These are phyloP conservation scores for Candida boleticola DNA, from an alignment of 805 yeast genomes.

Conservation along the genomic window DNA sequence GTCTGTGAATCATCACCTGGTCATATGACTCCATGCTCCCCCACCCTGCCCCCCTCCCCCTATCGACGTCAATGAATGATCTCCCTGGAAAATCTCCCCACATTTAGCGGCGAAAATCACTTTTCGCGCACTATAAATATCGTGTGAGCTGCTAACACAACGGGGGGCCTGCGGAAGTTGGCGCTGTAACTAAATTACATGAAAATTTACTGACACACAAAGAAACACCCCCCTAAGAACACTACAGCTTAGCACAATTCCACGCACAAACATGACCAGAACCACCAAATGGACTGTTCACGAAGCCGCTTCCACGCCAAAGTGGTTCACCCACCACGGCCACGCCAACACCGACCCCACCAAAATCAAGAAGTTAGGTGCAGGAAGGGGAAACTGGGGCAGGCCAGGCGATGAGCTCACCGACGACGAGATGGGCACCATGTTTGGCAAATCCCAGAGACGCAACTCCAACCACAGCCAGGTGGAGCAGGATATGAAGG, in stretches of 20 bases:
- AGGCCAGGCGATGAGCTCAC: slow-evolving; percentile 72
- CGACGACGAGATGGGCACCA: slow-evolving; percentile 46
- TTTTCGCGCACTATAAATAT: not conserved
- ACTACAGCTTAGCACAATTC: not conserved
- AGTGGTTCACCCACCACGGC: slow-evolving; percentile 80
- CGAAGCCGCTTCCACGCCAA: slow-evolving; percentile 58
- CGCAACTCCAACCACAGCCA: slow-evolving; percentile 40
- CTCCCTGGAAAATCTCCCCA: slow-evolving; percentile 1
- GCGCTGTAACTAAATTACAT: too few species aligned
- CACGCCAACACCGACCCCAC: slow-evolving; percentile 67
- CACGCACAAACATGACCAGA: slow-evolving; percentile 57
- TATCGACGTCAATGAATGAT: slow-evolving; percentile 3
- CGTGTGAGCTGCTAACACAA: too few species aligned
- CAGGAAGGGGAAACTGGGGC: slow-evolving; percentile 91
- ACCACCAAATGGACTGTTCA: slow-evolving; percentile 74
- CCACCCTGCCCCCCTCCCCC: not conserved
- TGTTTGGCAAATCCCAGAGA: slow-evolving; percentile 26
- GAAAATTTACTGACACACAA: not conserved
- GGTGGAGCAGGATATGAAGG: slow-evolving; percentile 27
- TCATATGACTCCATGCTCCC: not conserved
- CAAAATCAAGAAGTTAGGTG: slow-evolving; percentile 77
- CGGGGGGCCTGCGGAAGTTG: too few species aligned
- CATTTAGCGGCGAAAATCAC: not conserved
- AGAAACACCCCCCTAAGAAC: too few species aligned
- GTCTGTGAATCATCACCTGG: too few species aligned